These are phyloP conservation scores for Fusarium temperatum DNA, from an alignment of 2,329 filamentous ascomycete species.

Conservation along the genomic window DNA sequence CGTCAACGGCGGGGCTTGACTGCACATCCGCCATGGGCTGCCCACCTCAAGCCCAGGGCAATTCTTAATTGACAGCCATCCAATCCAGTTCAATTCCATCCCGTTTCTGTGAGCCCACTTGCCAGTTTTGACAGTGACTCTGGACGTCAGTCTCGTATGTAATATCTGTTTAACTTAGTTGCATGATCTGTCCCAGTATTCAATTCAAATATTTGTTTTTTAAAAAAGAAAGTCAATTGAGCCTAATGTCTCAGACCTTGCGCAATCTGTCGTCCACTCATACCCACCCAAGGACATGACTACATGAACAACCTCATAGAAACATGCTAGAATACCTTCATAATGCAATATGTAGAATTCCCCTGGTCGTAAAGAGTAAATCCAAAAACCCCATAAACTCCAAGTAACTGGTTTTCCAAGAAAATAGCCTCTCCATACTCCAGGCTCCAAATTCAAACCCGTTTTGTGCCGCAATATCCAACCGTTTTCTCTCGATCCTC, in stretches of 20 bases:
- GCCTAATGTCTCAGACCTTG: slow-evolving; percentile 16
- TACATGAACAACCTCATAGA: background rate
- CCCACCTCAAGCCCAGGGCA: slow-evolving; percentile 4
- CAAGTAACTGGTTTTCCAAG: background rate
- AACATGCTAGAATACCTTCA: background rate
- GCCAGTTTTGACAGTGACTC: background rate
- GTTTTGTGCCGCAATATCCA: slow-evolving; percentile 9
- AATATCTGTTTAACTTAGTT: background rate
- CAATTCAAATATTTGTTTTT: background rate
- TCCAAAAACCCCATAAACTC: background rate
- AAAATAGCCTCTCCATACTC: slow-evolving; percentile 6
- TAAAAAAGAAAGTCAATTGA: background rate
- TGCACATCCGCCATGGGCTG: background rate
- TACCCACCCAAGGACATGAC: background rate
- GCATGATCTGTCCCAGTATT: background rate
- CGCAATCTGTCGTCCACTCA: background rate
- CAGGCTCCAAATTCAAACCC: slow-evolving; percentile 10
- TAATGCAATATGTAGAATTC: background rate
- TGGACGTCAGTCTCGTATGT: background rate
- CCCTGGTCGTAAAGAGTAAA: background rate
- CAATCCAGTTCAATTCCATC: slow-evolving; percentile 12
- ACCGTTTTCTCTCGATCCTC: background rate
- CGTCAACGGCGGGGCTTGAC: slow-evolving; percentile 16
- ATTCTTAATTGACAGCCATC: slow-evolving; percentile 18
- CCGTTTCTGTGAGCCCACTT: background rate